Conservation (phyloP, 371 early-diverging fungal species). For the Mucor irregularis region DNA sequence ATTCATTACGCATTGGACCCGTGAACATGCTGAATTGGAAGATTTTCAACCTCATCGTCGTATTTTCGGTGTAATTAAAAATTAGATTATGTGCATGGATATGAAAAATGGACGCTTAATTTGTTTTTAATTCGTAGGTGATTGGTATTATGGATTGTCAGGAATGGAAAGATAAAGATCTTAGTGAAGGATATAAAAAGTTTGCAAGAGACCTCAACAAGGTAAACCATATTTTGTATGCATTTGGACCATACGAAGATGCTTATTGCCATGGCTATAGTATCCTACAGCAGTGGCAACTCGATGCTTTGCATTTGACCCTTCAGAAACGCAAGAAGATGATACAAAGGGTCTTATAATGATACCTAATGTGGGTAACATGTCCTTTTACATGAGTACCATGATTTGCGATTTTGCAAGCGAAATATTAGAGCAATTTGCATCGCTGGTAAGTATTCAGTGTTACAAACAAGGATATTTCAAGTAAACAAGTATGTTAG, state of each 20-base stretch:
- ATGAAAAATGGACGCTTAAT: no score
- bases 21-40: slow-evolving; percentile 67
- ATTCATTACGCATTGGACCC: slow-evolving; percentile 67
- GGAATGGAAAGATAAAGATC: slow-evolving; percentile 64
- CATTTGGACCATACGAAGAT: background rate
- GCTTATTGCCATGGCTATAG: slow-evolving; percentile 26
- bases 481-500: slow-evolving; percentile 4
- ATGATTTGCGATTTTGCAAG: slow-evolving; percentile 77
- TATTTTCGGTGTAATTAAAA: slow-evolving; percentile 68
- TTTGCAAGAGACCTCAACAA: slow-evolving; percentile 64
- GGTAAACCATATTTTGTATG: slow-evolving; percentile 53
- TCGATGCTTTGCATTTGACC: slow-evolving; percentile 85
- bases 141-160: slow-evolving; percentile 85
- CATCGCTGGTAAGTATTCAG: slow-evolving; percentile 27
- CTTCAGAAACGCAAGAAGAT: slow-evolving; percentile 71
- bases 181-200: slow-evolving; percentile 62
- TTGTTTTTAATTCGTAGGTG: slow-evolving; percentile 40
- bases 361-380: slow-evolving; percentile 82
- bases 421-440: slow-evolving; percentile 60
- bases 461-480: background rate
- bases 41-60: slow-evolving; percentile 80
- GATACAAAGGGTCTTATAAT: slow-evolving; percentile 75
- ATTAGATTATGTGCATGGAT: background rate
- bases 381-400: slow-evolving; percentile 75
- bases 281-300: slow-evolving; percentile 74